Evolutionary conservation across 2,329 filamentous ascomycete species (phyloP).

Genomic region (Zymoseptoria tritici): DNA sequence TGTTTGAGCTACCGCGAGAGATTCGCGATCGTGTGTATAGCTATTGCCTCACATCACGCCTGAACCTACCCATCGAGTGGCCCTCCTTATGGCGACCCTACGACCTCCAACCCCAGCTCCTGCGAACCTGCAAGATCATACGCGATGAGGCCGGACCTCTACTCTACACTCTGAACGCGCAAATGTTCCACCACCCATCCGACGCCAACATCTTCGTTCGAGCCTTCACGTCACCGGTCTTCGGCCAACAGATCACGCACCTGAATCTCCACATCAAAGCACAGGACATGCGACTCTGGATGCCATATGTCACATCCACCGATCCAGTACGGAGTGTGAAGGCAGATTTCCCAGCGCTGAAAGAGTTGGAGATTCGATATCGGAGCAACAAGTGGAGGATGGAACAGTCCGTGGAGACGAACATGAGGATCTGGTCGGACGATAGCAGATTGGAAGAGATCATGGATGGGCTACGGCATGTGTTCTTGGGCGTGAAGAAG

Average conservation of each 20-base stretch:
- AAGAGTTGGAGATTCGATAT: conserved; percentile 26
- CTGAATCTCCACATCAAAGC: conserved; percentile 28
- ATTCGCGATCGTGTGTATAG: conserved; percentile 30
- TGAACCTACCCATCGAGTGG: conserved; percentile 27
- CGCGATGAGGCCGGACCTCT: conserved; percentile 28
- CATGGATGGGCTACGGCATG: conserved; percentile 23
- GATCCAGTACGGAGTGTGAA: conserved; percentile 25
- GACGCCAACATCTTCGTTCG: conserved; percentile 34
- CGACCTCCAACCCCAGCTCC: conserved; percentile 25
- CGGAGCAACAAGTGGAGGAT: conserved; percentile 29
- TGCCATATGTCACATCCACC: conserved; percentile 29
- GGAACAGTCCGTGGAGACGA: conserved; percentile 18
- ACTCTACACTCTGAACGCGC: conserved; percentile 30
- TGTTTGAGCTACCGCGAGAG: conserved; percentile 32
- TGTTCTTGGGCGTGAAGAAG: conserved; percentile 10
- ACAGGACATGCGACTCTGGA: conserved; percentile 31
- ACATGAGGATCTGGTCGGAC: conserved; percentile 24
- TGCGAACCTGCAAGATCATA: conserved; percentile 26
- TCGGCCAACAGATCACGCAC: conserved; percentile 16
- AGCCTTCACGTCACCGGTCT: conserved; percentile 21
- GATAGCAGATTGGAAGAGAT: conserved; percentile 25
- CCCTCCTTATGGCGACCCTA: conserved; percentile 17
- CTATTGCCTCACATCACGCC: conserved; percentile 24
- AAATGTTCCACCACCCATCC: conserved; percentile 31
- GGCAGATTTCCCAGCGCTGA: conserved; percentile 28